These are phyloP conservation scores for Penicillium occitanis DNA, from an alignment of 2,329 filamentous ascomycete species.

Conservation along the genomic window DNA sequence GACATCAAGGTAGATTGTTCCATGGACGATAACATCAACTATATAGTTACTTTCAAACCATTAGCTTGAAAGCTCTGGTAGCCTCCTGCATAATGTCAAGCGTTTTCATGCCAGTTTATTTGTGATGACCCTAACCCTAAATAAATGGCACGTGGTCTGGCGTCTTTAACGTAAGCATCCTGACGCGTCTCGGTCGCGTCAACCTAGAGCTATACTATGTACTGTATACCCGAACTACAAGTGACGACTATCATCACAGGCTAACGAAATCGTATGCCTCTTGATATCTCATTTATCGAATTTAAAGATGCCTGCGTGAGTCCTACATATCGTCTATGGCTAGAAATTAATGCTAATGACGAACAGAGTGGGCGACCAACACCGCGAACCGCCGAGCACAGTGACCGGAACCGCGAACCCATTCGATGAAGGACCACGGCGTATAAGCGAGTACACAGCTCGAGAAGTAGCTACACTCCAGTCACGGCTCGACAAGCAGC, in stretches of 20 bases:
- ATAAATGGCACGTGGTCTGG: slow-evolving; percentile 15
- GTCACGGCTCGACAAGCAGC: slow-evolving; percentile 81
- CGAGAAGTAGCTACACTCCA: slow-evolving; percentile 85
- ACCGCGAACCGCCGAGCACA: slow-evolving; percentile 46
- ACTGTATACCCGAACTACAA: neutral
- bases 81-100: neutral
- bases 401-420: slow-evolving; percentile 61
- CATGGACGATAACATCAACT: neutral
- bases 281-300: neutral
- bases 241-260: neutral
- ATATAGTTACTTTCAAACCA: neutral
- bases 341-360: slow-evolving; percentile 1
- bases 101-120: neutral
- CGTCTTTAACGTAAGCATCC: slow-evolving; percentile 24
- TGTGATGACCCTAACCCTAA: slow-evolving; percentile 1
- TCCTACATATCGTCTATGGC: neutral
- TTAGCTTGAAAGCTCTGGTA: neutral
- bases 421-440: slow-evolving; percentile 70
- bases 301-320: slow-evolving; percentile 51
- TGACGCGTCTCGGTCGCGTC: slow-evolving; percentile 26
- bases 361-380: slow-evolving; percentile 67
- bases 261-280: neutral
- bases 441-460: slow-evolving; percentile 80
- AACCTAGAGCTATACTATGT: neutral
- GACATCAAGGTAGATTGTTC: neutral